Percentiles rank a stretch among this genome's conserved stretches.
Conservation (phyloP, 306 rosid species). For the Hippophae gyantsensis region DNA sequence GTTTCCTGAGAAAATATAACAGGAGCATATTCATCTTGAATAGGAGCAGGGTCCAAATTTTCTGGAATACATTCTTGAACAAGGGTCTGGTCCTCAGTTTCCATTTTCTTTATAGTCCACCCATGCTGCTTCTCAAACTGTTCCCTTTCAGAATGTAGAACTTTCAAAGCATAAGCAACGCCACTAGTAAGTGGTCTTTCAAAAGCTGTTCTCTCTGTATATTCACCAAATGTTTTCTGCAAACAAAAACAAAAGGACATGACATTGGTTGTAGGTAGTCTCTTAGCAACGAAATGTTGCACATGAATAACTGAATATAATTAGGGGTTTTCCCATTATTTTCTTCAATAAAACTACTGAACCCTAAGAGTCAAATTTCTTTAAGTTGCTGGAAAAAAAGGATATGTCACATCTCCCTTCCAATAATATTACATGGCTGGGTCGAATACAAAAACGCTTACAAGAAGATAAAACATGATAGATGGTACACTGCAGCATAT, state of each 20-base stretch:
- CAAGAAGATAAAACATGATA: too few species aligned
- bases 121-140: constrained; percentile 73
- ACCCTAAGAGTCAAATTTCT: too few species aligned
- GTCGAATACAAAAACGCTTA: too few species aligned
- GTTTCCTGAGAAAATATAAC: constrained; percentile 98
- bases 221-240: constrained; percentile 83
- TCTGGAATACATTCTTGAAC: constrained; percentile 93
- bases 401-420: too few species aligned
- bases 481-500: too few species aligned
- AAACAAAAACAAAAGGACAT: constrained; percentile 7
- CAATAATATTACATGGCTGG: too few species aligned
- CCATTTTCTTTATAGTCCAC: constrained; percentile 92
- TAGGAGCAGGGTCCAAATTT: constrained; percentile 80
- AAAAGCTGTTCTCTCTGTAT: constrained; percentile 83
- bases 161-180: constrained; percentile 92
- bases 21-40: constrained; percentile 95
- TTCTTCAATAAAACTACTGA: too few species aligned
- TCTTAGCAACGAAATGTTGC: too few species aligned
- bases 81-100: constrained; percentile 70
- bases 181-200: constrained; percentile 98
- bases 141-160: constrained; percentile 66
- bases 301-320: too few species aligned
- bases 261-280: background rate
- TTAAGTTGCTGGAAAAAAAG: too few species aligned
- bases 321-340: too few species aligned